Evolutionary conservation across 2,329 filamentous ascomycete genomes (phyloP).

Genomic region (Fusarium albosuccineum): DNA sequence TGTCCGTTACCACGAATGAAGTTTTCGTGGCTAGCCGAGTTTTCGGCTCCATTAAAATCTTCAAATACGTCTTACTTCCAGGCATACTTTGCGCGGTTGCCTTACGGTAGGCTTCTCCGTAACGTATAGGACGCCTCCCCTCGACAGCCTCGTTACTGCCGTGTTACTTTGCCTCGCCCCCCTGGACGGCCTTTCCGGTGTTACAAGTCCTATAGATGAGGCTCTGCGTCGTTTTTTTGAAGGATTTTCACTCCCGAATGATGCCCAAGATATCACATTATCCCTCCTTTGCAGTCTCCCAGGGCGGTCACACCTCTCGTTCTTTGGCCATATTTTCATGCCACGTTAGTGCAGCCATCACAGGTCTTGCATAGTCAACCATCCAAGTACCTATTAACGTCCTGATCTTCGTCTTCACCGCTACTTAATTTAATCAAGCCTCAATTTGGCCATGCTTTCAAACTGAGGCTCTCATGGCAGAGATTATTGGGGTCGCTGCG

Average conservation of each 20-base stretch:
- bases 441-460: slow-evolving; percentile 3
- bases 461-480: slow-evolving; percentile 37
- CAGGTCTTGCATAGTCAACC: slow-evolving; percentile 15
- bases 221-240: slow-evolving; percentile 23
- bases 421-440: neutral
- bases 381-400: slow-evolving; percentile 11
- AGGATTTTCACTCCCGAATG: neutral
- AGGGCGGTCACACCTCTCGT: slow-evolving; percentile 12
- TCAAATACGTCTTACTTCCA: neutral
- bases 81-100: accelerated
- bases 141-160: slow-evolving; percentile 2
- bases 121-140: neutral
- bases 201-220: slow-evolving; percentile 26
- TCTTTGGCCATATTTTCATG: slow-evolving; percentile 11
- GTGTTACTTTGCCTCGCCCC: slow-evolving; percentile 25
- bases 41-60: neutral
- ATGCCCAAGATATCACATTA: slow-evolving; percentile 9
- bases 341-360: slow-evolving; percentile 34
- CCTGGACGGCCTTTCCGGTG: neutral
- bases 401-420: slow-evolving; percentile 16
- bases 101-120: neutral
- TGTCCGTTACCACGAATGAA: neutral
- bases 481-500: slow-evolving; percentile 40
- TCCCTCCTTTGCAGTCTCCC: neutral
- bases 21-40: neutral